Base-by-base conservation (phyloP, 495 filamentous ascomycete species). In the Melanomma pulvis-pyrius region DNA sequence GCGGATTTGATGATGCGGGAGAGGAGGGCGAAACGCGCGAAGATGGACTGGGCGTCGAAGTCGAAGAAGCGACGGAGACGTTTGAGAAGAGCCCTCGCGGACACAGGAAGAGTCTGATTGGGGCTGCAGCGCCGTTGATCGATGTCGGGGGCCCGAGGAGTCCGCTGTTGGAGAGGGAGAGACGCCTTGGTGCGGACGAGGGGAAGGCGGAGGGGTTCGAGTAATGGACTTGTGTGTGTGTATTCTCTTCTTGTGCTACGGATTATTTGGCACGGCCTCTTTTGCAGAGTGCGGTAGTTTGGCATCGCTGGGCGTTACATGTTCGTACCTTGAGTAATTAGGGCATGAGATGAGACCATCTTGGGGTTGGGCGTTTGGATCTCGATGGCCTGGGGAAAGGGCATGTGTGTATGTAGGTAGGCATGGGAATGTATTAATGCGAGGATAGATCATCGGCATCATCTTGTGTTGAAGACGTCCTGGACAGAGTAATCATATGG, bases 21-120 rank as follows among this genome's bases (percentile, higher is more conserved):
- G 71, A 67, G 24, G 60, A 61, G 25, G 61, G 21, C 19, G 71
- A 68, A 21, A 67, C 39, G 24, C 67, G 63, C 54, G 71, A 68
- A 13, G 8, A 17, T 44, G 64, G 73, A 50, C 69, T 74, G n/a
- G 55, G 55, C 12, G 15, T 68, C 1, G 57, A 59, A 4, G 61
- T 71, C 30, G 56, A 73, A 54, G 71, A 67, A 15, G 71, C 71
- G 29, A 66, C 60, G 2, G 70, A 72, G 56, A 72, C 65, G 12
- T 46, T 72, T n/a, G 63, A 72, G 36, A 59, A 19, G 22, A 59
- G 52, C 26, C 70, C 66, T 2, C 36, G 66, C 7, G 59, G 46
- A 6, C 75, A 77, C 59, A 51, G 75, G 25, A 76, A 76, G 70
- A 74, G 69, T 34, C 21, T 76, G 24, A 72, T 73, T 55, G 65